Base-by-base conservation (phyloP, 2,329 filamentous ascomycete species). In the Pseudogymnoascus pannorum region DNA sequence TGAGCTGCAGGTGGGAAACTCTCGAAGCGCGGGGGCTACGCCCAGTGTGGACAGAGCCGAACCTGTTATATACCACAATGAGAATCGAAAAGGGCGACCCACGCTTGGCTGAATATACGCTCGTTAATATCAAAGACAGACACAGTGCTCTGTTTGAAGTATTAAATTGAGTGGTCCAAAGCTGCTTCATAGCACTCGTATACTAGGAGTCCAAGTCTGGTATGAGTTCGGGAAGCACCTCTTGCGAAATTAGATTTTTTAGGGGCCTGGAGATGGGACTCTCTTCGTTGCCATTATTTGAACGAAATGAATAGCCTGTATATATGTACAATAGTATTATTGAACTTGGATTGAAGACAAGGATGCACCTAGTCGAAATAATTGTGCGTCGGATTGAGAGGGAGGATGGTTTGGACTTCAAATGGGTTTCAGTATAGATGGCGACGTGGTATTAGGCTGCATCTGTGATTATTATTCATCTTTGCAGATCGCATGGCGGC, bases 1-100 rank as follows among this genome's bases (percentile, higher is more conserved):
- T 54, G n/a, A 54, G 7, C 57, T 58, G 2, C 11, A 58, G 57
- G 66, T 71, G 69, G 70, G 67, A 69, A 59, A 64, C 58, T n/a
- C 61, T 72, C 44, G 70, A 72, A 57, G 64, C 60, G 9, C 65
- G 66, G 18, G 70, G 68, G 3, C 59, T 71, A n/a, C 62, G 70
- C 29, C 64, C 67, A 22, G 57, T 65, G 4, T 69, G 67, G 62
- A 68, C 68, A 4, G 70, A 72, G 59, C 65, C 68, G 7, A 70
- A 72, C 59, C 40, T 69, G 12, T 58, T 70, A 11, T 63, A 62
- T 22, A 63, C 66, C n/a, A 69, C 62, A 11, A 36, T 68, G 44
- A 60, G 61, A 2, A 14, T 68, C 3, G 65, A 67, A 42, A 66
- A 67, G 44, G 31, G 59, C 5, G 62, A 58, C 9, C 61, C 67